These are phyloP conservation scores for Theobroma grandiflorum DNA, from an alignment of 441 rosid species.

Conservation along the genomic window DNA sequence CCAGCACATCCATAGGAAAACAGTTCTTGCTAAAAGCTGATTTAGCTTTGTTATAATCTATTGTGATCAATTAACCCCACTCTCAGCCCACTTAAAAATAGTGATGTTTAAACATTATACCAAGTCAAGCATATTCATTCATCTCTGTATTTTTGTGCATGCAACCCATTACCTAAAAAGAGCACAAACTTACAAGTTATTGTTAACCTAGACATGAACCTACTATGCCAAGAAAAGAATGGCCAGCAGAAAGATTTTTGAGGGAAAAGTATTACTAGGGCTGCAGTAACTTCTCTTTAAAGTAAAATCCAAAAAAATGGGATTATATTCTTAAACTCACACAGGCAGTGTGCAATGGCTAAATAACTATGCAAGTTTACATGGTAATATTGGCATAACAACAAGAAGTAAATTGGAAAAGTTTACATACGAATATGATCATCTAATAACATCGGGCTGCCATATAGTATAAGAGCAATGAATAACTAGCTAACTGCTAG, in stretches of 20 bases:
- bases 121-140: background rate
- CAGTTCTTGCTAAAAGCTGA: too few relatives aligned
- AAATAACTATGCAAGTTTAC: background rate
- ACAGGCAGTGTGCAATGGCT: background rate
- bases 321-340: background rate
- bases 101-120: background rate
- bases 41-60: too few relatives aligned
- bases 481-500: background rate
- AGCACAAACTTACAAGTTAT: background rate
- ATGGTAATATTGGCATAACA: background rate
- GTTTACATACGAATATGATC: too few relatives aligned
- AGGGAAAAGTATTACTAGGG: background rate
- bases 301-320: background rate
- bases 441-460: background rate
- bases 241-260: background rate
- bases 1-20: too few relatives aligned
- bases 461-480: background rate
- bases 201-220: background rate
- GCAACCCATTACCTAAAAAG: background rate
- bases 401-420: background rate
- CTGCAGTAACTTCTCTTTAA: background rate
- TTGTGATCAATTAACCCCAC: background rate
- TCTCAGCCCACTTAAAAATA: background rate
- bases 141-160: background rate
- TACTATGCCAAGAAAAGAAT: background rate